Percentiles rank a stretch among this genome's conserved stretches.
Evolutionary conservation across 164 flowering plant species (phyloP).

Genomic region (Kingdonia uniflora): DNA sequence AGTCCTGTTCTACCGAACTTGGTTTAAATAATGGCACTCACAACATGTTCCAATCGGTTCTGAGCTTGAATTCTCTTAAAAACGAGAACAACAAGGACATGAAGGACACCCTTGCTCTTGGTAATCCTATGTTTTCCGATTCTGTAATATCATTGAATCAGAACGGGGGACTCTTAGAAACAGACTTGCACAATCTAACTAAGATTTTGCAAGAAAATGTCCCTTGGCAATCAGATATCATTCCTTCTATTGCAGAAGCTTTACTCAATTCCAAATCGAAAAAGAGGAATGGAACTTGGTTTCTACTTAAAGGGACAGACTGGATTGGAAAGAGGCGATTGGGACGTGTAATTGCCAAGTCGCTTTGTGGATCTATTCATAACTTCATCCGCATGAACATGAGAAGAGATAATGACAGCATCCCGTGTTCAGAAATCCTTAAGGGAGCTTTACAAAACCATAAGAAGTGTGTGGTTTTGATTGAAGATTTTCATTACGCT

Average conservation of each 20-base stretch:
- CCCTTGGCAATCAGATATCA: slow-evolving; percentile 51
- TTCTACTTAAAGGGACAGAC: slow-evolving; percentile 57
- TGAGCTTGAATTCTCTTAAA: slow-evolving; percentile 42
- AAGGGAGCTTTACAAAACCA: slow-evolving; percentile 21
- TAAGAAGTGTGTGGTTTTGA: slow-evolving; percentile 33
- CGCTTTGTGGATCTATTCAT: slow-evolving; percentile 44
- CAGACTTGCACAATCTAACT: slow-evolving; percentile 14
- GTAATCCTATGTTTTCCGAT: slow-evolving; percentile 29
- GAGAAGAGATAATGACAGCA: slow-evolving; percentile 16
- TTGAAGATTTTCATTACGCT: slow-evolving; percentile 53
- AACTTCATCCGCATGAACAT: slow-evolving; percentile 35
- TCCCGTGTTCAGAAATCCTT: slow-evolving; percentile 19
- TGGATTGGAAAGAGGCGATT: slow-evolving; percentile 49
- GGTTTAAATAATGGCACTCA: slow-evolving; percentile 21
- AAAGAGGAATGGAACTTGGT: slow-evolving; percentile 31
- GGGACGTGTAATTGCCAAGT: slow-evolving; percentile 43
- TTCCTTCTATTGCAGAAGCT: slow-evolving; percentile 42
- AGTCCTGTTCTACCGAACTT: slow-evolving; percentile 44
- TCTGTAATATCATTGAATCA: slow-evolving; percentile 5
- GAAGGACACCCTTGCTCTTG: slow-evolving; percentile 68
- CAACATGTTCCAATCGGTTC: slow-evolving; percentile 17
- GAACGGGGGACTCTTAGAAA: slow-evolving; percentile 3
- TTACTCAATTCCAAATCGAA: slow-evolving; percentile 19
- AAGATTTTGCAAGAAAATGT: slow-evolving; percentile 45
- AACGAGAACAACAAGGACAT: slow-evolving; percentile 37